Base-by-base conservation (phyloP, 192 early-diverging fungal genomes). In the Entophlyctis luteolus region DNA sequence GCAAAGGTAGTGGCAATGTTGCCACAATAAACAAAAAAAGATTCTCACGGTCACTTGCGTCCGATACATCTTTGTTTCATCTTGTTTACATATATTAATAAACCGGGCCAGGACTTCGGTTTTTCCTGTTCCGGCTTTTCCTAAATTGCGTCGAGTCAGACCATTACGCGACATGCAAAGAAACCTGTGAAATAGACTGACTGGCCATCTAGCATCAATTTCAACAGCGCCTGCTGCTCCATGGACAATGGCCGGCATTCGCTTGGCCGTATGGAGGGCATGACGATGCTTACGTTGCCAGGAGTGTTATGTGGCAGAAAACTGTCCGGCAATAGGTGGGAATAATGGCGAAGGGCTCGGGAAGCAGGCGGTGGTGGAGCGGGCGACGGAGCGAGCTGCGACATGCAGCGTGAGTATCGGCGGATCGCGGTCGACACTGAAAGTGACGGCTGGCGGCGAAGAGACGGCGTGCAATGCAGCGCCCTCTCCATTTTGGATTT, bases 101-200 rank as follows among this genome's bases (percentile, higher is more conserved):
- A 79, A 80, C 28, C 72, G 23, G 2, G 49, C 10, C 25, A 82
- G 57, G 12, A 79, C 74, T 47, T 68, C 66, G 0, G 75, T 79
- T 55, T 82, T 82, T 3, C 80, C 80, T 0, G 77, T 72, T 33
- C 80, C 80, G 4, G 80, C 80, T 32, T 76, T 74, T 23, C 80
- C 77, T 62, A 38, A 14, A 58, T 53, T n/a, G 10, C 34, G 23
- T 47, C 46, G 35, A 29, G 57, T 25, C 18, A 1, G 23, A 27
- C 8, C 8, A 12, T 14, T 6, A 70, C 27, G 12, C 16, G 16
- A 10, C 14, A 10, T 42, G 48, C 2, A 2, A 5, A 54, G 50
- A 4, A 4, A 75, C 74, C 75, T 22, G 79, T 77, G 48, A 77
- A 77, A 54, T 78, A 81, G 31, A 81, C 79, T 59, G 68, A 71